Conservation (phyloP, 495 filamentous ascomycete species). For the Neurospora cerealis region DNA sequence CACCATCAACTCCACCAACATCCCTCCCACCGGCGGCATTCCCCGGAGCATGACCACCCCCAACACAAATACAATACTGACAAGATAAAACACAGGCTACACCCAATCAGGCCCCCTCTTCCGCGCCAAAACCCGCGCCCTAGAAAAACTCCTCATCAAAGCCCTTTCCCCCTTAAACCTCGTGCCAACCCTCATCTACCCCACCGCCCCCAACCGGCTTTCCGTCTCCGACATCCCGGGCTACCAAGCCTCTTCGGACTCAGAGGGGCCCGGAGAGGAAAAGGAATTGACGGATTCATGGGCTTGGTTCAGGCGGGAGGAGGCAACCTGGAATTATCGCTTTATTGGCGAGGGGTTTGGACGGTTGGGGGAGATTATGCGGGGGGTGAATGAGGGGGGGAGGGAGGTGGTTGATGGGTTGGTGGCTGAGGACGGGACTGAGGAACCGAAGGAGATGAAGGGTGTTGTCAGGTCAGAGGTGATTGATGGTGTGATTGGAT, state of each 20-base stretch:
- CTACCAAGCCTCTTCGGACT: conserved; percentile 34
- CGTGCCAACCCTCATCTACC: conserved; percentile 49
- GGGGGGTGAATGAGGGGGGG: not conserved
- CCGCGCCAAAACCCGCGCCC: conserved; percentile 78
- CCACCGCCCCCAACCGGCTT: conserved; percentile 53
- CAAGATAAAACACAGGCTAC: conserved; percentile 45
- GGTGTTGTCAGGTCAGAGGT: conserved; percentile 37
- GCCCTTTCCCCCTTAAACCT: conserved; percentile 49
- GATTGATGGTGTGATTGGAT: conserved; percentile 67
- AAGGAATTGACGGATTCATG: conserved; percentile 50
- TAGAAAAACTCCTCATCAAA: conserved; percentile 72
- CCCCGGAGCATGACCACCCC: not conserved
- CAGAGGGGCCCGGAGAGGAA: conserved; percentile 13
- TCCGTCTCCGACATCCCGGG: conserved; percentile 61
- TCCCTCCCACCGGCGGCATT: not conserved
- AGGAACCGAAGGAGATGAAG: not conserved
- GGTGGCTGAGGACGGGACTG: not conserved
- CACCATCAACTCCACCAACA: not conserved
- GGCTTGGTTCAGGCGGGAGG: conserved; percentile 78
- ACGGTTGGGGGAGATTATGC: conserved; percentile 47
- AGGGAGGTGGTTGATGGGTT: not conserved
- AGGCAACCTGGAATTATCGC: conserved; percentile 47
- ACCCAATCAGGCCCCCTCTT: conserved; percentile 85
- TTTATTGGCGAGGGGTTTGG: conserved; percentile 56
- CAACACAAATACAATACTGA: not conserved